Evolutionary conservation across 768 basidiomycete genomes (phyloP).

Genomic region (Lactarius tabidus): DNA sequence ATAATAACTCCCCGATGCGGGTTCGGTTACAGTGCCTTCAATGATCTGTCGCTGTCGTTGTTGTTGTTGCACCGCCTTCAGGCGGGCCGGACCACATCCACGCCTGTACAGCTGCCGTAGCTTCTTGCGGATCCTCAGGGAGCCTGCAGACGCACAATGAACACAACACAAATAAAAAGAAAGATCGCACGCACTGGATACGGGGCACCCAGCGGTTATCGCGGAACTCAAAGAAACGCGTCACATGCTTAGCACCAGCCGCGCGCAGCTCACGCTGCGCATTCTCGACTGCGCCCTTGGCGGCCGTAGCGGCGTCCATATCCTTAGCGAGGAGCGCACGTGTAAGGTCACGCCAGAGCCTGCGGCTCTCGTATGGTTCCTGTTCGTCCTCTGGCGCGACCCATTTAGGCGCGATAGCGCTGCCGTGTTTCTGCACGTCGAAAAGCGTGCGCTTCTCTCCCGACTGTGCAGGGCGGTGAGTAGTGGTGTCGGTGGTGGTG

Average conservation of each 20-base stretch:
- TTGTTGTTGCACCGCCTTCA: not conserved
- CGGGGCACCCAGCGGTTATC: constrained; percentile 84
- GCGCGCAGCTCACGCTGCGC: constrained; percentile 80
- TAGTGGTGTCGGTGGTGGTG: not conserved
- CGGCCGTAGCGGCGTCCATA: constrained; percentile 90
- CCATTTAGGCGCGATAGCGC: constrained; percentile 72
- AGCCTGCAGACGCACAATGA: constrained; percentile 42
- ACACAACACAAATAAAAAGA: too few species aligned
- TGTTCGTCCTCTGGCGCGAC: constrained; percentile 86
- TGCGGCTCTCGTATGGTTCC: constrained; percentile 74
- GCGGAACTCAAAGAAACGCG: constrained; percentile 74
- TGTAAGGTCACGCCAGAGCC: constrained; percentile 83
- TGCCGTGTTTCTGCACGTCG: constrained; percentile 73
- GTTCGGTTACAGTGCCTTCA: not conserved
- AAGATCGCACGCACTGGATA: constrained; percentile 33
- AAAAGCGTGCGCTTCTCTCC: constrained; percentile 75
- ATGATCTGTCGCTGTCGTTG: not conserved
- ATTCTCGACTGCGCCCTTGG: constrained; percentile 89
- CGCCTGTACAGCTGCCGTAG: constrained; percentile 59
- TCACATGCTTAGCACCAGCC: constrained; percentile 59
- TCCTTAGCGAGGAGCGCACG: constrained; percentile 81
- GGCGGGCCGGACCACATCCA: constrained; percentile 63
- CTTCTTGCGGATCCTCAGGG: constrained; percentile 63
- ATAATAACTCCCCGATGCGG: not conserved
- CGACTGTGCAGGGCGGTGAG: constrained; percentile 38